These are phyloP conservation scores for Gonium pectorale DNA, from an alignment of 139 green algal species.

Conservation along the genomic window DNA sequence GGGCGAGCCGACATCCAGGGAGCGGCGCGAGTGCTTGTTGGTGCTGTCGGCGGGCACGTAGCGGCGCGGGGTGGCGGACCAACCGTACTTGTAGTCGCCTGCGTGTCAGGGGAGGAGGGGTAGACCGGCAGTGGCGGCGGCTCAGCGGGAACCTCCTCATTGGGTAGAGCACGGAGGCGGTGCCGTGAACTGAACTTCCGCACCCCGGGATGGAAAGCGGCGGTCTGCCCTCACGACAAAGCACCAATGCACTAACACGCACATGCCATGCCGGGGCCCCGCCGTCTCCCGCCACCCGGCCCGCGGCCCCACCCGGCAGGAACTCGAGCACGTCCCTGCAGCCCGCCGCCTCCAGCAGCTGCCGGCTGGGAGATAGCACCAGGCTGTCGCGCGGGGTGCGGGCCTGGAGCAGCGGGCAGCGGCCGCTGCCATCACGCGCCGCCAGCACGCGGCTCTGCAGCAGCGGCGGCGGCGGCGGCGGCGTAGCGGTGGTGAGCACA, in stretches of 20 bases:
- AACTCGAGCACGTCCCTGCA: slow-evolving; percentile 54
- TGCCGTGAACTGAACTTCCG: too few species aligned
- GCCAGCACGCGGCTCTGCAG: slow-evolving; percentile 63
- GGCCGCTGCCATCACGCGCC: slow-evolving; percentile 57
- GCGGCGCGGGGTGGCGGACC: slow-evolving; percentile 46
- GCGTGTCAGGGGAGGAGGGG: neutral
- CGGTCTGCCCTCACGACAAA: too few species aligned
- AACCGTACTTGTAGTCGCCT: slow-evolving; percentile 65
- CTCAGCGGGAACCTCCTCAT: too few species aligned
- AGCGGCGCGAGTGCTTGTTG: slow-evolving; percentile 13
- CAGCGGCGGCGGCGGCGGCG: neutral
- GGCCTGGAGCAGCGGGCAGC: slow-evolving; percentile 55
- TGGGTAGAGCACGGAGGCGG: too few species aligned
- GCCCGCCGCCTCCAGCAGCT: slow-evolving; percentile 44
- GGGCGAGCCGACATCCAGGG: neutral
- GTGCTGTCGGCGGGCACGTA: slow-evolving; percentile 38
- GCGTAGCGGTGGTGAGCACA: too few species aligned
- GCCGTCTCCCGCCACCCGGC: too few species aligned
- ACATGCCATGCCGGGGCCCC: too few species aligned
- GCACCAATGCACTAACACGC: too few species aligned
- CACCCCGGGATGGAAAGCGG: too few species aligned
- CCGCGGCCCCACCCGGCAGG: slow-evolving; percentile 56
- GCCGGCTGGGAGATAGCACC: slow-evolving; percentile 50
- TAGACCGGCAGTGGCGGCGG: neutral
- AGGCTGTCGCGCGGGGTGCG: slow-evolving; percentile 53